Percentiles rank a stretch among this genome's conserved stretches.
Evolutionary conservation across 2,329 filamentous ascomycete genomes (phyloP).

Genomic region (Berkeleyomyces basicola): DNA sequence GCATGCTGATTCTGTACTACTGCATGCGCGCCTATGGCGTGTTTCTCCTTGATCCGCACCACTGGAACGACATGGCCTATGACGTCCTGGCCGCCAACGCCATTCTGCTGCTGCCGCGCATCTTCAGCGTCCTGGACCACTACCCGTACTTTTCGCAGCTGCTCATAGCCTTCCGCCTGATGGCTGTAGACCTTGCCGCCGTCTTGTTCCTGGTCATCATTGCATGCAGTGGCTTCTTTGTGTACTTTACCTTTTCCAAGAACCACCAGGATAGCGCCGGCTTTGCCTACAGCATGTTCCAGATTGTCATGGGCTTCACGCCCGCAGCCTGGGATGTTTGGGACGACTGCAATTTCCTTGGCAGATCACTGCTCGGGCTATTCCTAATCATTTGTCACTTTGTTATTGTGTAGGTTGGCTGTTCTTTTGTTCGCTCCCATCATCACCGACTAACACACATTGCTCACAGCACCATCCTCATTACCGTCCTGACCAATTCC

Average conservation of each 20-base stretch:
- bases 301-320: constrained; percentile 90
- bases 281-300: constrained; percentile 82
- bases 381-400: constrained; percentile 95
- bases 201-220: constrained; percentile 74
- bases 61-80: constrained; percentile 72
- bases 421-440: not conserved
- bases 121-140: constrained; percentile 87
- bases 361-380: constrained; percentile 56
- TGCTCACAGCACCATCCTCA: constrained; percentile 54
- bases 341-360: constrained; percentile 60
- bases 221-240: constrained; percentile 84
- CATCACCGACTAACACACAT: not conserved
- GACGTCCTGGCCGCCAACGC: constrained; percentile 88
- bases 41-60: constrained; percentile 57
- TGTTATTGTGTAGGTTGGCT: constrained; percentile 53
- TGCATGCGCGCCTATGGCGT: constrained; percentile 78
- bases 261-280: constrained; percentile 51
- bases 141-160: constrained; percentile 94
- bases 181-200: constrained; percentile 78
- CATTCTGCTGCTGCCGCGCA: constrained; percentile 71
- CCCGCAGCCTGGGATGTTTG: constrained; percentile 91
- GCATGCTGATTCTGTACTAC: constrained; percentile 78
- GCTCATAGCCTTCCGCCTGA: constrained; percentile 82
- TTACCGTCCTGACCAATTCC: constrained; percentile 89
- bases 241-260: constrained; percentile 75